These are phyloP conservation scores for Oehlia diaphana DNA, from an alignment of 192 early-diverging fungal species.

Conservation along the genomic window DNA sequence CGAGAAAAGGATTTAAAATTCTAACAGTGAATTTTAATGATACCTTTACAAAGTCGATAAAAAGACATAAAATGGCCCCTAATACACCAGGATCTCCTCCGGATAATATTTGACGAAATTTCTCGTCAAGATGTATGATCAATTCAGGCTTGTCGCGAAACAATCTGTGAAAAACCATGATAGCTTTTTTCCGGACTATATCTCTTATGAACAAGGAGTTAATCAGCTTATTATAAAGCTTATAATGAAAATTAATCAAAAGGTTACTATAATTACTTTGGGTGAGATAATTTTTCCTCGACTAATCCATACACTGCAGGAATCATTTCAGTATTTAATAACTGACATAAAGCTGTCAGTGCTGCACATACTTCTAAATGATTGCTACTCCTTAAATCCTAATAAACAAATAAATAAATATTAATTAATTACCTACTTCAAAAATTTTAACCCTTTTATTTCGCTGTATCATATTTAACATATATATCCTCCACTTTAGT, in stretches of 20 bases:
- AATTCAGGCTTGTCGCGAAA: conserved; percentile 37
- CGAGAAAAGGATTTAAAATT: neutral
- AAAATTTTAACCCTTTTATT: no score
- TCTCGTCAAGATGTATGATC: conserved; percentile 38
- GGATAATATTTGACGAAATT: conserved; percentile 41
- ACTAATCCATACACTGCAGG: conserved; percentile 43
- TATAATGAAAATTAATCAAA: neutral
- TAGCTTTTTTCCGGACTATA: conserved; percentile 51
- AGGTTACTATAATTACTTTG: conserved; percentile 39
- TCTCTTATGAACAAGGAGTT: conserved; percentile 34
- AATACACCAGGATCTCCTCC: conserved; percentile 51
- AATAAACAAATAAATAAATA: conserved; percentile 22
- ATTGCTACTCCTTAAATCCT: conserved; percentile 56
- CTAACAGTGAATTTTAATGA: neutral
- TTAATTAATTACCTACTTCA: no score
- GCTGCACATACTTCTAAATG: conserved; percentile 50
- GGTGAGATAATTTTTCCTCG: conserved; percentile 37
- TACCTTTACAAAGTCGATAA: conserved; percentile 39
- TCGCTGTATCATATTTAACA: no score
- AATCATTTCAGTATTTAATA: conserved; percentile 46
- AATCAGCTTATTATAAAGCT: neutral
- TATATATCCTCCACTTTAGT: no score
- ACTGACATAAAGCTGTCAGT: conserved; percentile 48
- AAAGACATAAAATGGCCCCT: conserved; percentile 44
- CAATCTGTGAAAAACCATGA: conserved; percentile 45